Evolutionary conservation across 768 basidiomycete species (phyloP), one percentile per base, ranked within the genome.

Genomic region (Pleurotus ostreatus): DNA sequence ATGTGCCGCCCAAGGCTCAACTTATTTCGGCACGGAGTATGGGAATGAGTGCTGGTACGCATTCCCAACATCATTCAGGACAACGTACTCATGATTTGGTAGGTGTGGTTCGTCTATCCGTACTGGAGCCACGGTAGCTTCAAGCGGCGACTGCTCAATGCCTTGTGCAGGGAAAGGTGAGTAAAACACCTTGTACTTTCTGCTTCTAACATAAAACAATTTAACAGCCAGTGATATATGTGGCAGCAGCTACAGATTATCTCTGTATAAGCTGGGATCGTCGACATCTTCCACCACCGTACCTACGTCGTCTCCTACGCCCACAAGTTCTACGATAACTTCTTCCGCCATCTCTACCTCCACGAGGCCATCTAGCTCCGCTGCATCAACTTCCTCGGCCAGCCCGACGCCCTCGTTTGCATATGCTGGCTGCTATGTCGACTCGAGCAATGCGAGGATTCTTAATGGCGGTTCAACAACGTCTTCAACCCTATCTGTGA

Each of bases 401-500:
- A 53, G 40, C 22, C 22, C 46, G 37, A 53, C 51, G 12, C 40
- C 37, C 22, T 39, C 37, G 18, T 53, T 38, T 13, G 15, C 34
- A 39, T 53, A 53, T 16, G 15, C 34, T 8, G 51, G 37, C 22
- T 53, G 51, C 34, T 53, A 41, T 9, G 51, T 53, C n/a, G 51
- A 53, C 16, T 38, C 51, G 3, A 39, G 34, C 15, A 20, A 38
- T 13, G 37, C 51, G n/a, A 30, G 51, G 34, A 41, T 53, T 16
- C 34, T 53, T 18, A 39, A 38, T 16, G 40, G 37, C 18, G 40
- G 34, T 9, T 38, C 40, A 39, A 39, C 51, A 12, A 39, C 22
- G 4, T 53, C 51, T 18, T 53, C 34, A 5, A 38, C 51, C 5
- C 67, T 68, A 51, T 66, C 72, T 3, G 59, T 72, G n/a, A 39